These are phyloP conservation scores for Gracilaria domingensis DNA, from an alignment of 23 red algal species.

Conservation along the genomic window DNA sequence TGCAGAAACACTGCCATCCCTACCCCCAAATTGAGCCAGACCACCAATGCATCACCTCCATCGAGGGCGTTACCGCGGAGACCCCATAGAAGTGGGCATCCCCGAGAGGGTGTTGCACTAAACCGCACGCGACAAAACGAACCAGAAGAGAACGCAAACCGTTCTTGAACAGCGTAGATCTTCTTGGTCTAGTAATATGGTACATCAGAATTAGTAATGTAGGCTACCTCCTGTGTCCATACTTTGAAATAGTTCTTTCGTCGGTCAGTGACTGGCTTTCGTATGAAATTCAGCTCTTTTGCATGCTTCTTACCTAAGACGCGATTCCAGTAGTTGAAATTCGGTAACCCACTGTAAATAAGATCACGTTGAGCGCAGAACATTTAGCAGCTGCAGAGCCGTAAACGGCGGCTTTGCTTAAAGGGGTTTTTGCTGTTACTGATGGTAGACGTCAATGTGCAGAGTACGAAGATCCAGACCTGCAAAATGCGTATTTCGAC, in stretches of 20 bases:
- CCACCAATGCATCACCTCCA: no score
- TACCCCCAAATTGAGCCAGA: no score
- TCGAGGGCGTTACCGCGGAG: no score
- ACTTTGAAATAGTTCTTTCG: constrained; percentile 13
- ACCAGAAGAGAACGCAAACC: not conserved
- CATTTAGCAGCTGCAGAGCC: not conserved
- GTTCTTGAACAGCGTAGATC: not conserved
- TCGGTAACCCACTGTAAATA: no score
- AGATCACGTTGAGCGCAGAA: not conserved
- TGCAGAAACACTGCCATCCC: no score
- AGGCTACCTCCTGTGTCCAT: not conserved
- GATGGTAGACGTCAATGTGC: not conserved
- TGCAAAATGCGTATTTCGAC: constrained; percentile 1
- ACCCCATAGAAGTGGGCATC: no score
- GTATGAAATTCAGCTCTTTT: not conserved
- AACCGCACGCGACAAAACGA: no score
- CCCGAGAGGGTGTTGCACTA: no score
- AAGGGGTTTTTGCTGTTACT: not conserved
- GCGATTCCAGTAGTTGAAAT: no score
- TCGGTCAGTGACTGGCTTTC: not conserved
- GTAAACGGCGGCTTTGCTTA: not conserved
- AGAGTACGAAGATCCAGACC: not conserved
- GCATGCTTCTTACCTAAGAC: not conserved
- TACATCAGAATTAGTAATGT: not conserved
- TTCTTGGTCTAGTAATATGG: not conserved